Base-by-base conservation (phyloP, 495 filamentous ascomycete species). In the Tuber aestivum region DNA sequence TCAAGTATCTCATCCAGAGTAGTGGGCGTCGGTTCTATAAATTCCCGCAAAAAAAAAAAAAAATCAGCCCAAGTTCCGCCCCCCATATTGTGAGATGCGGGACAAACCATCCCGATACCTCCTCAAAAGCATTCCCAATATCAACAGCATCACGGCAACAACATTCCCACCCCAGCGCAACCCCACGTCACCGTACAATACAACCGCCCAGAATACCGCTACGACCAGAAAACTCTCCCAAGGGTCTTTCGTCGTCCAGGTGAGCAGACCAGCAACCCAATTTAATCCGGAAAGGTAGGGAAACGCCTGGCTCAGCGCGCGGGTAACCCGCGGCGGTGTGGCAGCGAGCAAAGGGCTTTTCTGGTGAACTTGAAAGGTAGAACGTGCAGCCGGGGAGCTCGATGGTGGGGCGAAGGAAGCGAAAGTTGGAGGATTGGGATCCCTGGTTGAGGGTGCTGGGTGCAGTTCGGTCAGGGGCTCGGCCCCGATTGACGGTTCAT, bases 1-100 rank as follows among this genome's bases (percentile, higher is more conserved):
- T 97, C 94, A 70, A 99, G 92, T 76, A 99, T 98, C 85, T 98
- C 95, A 80, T 99, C 95, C 56, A 99, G 86, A 61, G 94, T 97
- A 84, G 92, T 82, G n/a, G 71, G 71, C 38, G 74, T 72, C 12
- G 78, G 78, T 41, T 81, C 78, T 80, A n/a, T 42, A 21, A 75
- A 56, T 18, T 21, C 38, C 21, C 44, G n/a, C 32, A 32, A 72
- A 38, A 18, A 32, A 9, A 32, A 32, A 20, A 40, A 45, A 40
- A 35, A 56, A 79, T 79, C 50, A 79, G 69, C 69, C 38, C 50
- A 65, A 65, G 32, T 21, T 37, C 9, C 50, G 7, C 12, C 50
- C 35, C n/a, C 8, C 18, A 18, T 48, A 48, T 1, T 42, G 18
- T 35, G 32, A 2, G 38, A 40, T 23, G 40, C 21, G 23, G 32